A percentile compares a stretch with the other conserved stretches of the same genome.
These are phyloP conservation scores for Fusarium verrucosum DNA, from an alignment of 2,329 filamentous ascomycete genomes.

Conservation along the genomic window DNA sequence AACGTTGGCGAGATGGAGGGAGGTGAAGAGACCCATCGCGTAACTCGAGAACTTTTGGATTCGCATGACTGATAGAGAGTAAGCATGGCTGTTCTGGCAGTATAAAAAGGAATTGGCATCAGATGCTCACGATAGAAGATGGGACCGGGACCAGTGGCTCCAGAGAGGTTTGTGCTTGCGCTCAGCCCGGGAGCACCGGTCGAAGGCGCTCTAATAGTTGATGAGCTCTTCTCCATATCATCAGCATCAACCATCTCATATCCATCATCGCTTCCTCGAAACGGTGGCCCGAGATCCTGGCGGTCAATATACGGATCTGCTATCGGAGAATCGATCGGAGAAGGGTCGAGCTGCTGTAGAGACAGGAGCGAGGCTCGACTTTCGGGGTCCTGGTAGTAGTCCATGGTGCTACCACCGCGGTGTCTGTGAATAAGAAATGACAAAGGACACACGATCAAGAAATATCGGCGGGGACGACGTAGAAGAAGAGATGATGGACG, in stretches of 20 bases:
- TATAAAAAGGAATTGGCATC: background rate
- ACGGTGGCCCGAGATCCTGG: slow-evolving; percentile 51
- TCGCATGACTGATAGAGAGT: slow-evolving; percentile 52
- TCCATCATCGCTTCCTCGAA: slow-evolving; percentile 46
- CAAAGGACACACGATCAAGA: slow-evolving; percentile 1
- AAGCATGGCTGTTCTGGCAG: background rate
- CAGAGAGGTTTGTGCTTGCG: slow-evolving; percentile 48
- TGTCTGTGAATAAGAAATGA: background rate
- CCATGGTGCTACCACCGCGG: slow-evolving; percentile 37
- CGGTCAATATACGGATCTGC: slow-evolving; percentile 54
- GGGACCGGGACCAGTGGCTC: slow-evolving; percentile 65
- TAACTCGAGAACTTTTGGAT: slow-evolving; percentile 92
- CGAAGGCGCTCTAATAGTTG: slow-evolving; percentile 54
- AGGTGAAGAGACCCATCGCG: slow-evolving; percentile 78
- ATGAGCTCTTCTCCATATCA: slow-evolving; percentile 45
- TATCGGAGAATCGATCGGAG: slow-evolving; percentile 72
- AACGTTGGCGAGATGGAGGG: slow-evolving; percentile 82
- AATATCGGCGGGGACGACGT: slow-evolving; percentile 35
- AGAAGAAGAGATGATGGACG: slow-evolving; percentile 28
- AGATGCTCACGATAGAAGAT: slow-evolving; percentile 78
- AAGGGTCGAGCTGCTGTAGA: slow-evolving; percentile 82
- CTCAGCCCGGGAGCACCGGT: slow-evolving; percentile 66
- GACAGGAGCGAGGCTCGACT: slow-evolving; percentile 59
- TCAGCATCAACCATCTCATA: slow-evolving; percentile 42
- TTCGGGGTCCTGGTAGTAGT: slow-evolving; percentile 32